Percentiles rank a stretch among this genome's conserved stretches.
phyloP scores from a whole-genome alignment of 306 rosid species.

The peach (Prunus persica) region Prunus_persica_NCBIv2 NC_034009.1:22076501-22077000 shows the following conservation, averaged over 20 bases:
- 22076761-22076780: neutral
- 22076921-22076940: too few relatives aligned
- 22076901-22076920: too few relatives aligned
- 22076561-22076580: neutral
- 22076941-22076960: too few relatives aligned
- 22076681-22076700: neutral
- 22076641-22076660: neutral
- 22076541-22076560: too few relatives aligned
- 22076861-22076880: neutral
- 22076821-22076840: neutral
- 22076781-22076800: neutral
- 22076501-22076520: too few relatives aligned
- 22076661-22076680: neutral
- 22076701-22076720: neutral
- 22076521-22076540: too few relatives aligned
- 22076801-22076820: neutral
- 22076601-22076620: constrained; percentile 1
- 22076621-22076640: neutral
- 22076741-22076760: neutral
- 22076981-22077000: too few relatives aligned
- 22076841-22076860: neutral
- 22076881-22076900: neutral
- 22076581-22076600: neutral
- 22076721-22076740: too few relatives aligned
- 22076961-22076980: too few relatives aligned